Evolutionary conservation across 1,139 yeast genomes (phyloP), one percentile per base, ranked within the genome.

Genomic region (Eremothecium coryli): DNA sequence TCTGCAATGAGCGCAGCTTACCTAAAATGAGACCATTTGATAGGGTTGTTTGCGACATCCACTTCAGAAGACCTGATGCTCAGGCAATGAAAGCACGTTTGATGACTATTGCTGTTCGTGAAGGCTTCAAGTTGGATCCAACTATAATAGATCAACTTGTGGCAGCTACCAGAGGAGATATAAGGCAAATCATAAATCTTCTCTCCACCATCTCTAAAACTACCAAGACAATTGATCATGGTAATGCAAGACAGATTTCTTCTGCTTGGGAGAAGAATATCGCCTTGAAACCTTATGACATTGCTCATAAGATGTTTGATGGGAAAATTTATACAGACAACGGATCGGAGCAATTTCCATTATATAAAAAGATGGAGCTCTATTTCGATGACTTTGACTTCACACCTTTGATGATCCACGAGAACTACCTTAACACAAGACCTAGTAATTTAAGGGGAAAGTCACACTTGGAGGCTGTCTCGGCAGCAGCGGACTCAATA

Each of bases 1-100:
- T 93, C 42, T 90, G 98, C 65, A 93, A 93, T 59, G 99, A 93
- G 54, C 78, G 85, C 45, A 71, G 84, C 8, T 66, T 85, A 41
- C 97, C 96, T 1, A 93, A 93, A 52, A 88, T 93, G 97, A 71
- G 96, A 52, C 93, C 95, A 1, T 86, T 93, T 56, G 98, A 90
- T 56, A 67, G 80, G 42, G 84, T 78, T n/a, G 76, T 93, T 3
- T 69, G 69, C 41, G 95, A 86, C 49, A 56, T 90, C 41, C 82
- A 81, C 28, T 93, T 93, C 63, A 70, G 94, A 58, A 71, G 97
- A 52, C 98, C 98, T 5, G 76, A 78, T 23, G 93, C 90, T 17
- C 68, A 66, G 26, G 90, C 85, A 48, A 77, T 90, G 51, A 74
- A 78, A 44, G 73, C 95, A 6, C 68, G 98, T 44, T 65, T 93